Evolutionary conservation across 768 basidiomycete species (phyloP).

Genomic region (Mrakia gelida): DNA sequence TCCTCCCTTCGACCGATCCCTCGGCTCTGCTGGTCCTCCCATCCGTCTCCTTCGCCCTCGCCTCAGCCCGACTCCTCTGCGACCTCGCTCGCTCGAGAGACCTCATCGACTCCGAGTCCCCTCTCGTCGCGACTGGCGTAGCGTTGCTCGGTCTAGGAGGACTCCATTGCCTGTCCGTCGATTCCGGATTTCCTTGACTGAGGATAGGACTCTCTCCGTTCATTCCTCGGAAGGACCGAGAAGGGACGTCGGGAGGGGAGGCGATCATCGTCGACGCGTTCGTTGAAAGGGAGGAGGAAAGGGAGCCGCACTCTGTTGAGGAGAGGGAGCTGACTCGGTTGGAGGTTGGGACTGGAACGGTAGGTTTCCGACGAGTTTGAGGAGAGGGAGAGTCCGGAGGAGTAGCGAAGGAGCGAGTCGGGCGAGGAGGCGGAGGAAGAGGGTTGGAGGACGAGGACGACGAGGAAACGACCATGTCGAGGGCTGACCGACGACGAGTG

Average conservation of each 20-base stretch:
- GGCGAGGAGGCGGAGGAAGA: not conserved
- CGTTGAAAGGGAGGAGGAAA: not conserved
- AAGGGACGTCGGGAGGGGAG: constrained; percentile 4
- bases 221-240: not conserved
- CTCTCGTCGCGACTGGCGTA: not conserved
- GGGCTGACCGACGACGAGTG: not conserved
- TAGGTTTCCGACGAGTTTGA: not conserved
- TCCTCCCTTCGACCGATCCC: not conserved
- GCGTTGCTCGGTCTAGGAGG: not conserved
- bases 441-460: not conserved
- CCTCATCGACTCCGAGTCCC: not conserved
- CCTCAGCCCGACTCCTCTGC: not conserved
- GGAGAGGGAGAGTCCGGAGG: constrained; percentile 4
- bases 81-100: not conserved
- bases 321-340: constrained; percentile 7
- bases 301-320: not conserved
- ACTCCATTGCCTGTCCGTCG: not conserved
- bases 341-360: not conserved
- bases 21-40: not conserved
- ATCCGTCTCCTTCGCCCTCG: not conserved
- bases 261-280: constrained; percentile 11
- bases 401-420: not conserved
- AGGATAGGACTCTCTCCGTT: not conserved
- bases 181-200: not conserved
- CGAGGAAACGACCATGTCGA: not conserved